Base-by-base conservation (phyloP, 2,329 filamentous ascomycete genomes). In the Cladophialophora chaetospira region DNA sequence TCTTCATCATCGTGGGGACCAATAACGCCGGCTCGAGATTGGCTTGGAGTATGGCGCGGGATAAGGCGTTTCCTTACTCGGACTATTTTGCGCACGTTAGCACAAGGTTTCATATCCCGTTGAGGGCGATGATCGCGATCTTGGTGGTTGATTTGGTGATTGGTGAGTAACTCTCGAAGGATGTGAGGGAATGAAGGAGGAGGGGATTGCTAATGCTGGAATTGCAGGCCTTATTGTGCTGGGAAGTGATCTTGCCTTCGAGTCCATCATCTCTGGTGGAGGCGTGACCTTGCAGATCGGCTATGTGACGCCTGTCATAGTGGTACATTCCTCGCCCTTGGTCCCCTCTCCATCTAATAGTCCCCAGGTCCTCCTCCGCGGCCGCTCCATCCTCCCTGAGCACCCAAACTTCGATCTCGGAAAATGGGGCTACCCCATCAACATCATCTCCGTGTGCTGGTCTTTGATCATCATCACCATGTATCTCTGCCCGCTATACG, bases 31-130 rank as follows among this genome's bases (percentile, higher is more conserved):
- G 56, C 31, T 57, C 52, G 8, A 56, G 60, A 13, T 53, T 62
- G 26, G 52, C 53, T 3, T 62, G 60, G 60, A 59, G 60, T 47
- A 62, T 62, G 60, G 81, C 83, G 33, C 79, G 84, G 28, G 84
- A 87, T 67, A 79, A 81, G 35, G 83, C 83, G 2, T 83, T 84
- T 2, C 84, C 84, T 0, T 81, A 84, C 65, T 75, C 78, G 1
- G 54, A 65, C 9, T 72, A 81, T 69, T 80, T 86, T 57, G 73
- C 77, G n/a, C 69, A 66, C 15, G 82, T 87, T 63, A 78, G 81
- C 67, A 73, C 76, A 59, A 70, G 62, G 1, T 77, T 83, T 54
- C 81, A 82, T 52, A 85, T 83, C 65, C 84, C 84, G 0, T 73
- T 86, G 57, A 47, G 63, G 45, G 36, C 52, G 23, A 59, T 62